Evolutionary conservation across 176 grass and related monocot species (phyloP).

Genomic region (Guadua angustifolia): DNA sequence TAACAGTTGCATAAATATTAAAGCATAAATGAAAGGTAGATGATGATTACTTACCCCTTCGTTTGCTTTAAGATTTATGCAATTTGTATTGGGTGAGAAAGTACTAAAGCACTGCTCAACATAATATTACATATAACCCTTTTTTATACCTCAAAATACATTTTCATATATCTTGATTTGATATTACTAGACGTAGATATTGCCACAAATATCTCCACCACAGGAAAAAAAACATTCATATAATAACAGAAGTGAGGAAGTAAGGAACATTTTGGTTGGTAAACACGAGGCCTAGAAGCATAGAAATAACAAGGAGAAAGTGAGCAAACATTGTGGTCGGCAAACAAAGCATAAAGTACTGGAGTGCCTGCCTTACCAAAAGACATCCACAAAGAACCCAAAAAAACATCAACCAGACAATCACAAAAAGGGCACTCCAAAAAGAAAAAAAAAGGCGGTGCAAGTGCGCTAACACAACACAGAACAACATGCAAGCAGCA

Average conservation of each 20-base stretch:
- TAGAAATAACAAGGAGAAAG: too few relatives aligned
- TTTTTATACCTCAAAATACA: not conserved
- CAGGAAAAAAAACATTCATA: not conserved
- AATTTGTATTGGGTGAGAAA: too few relatives aligned
- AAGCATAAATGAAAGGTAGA: too few relatives aligned
- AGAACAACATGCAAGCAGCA: not conserved
- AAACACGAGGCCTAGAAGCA: too few relatives aligned
- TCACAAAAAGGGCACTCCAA: slow-evolving; percentile 7
- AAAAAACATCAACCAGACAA: not conserved
- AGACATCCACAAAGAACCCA: not conserved
- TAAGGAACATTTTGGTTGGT: not conserved
- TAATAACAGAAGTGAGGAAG: not conserved
- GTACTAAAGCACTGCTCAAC: too few relatives aligned
- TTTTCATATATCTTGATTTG: not conserved
- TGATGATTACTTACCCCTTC: too few relatives aligned
- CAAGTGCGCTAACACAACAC: not conserved
- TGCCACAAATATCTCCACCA: not conserved
- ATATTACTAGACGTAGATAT: not conserved
- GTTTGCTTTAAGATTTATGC: too few relatives aligned
- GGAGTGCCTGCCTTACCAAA: not conserved
- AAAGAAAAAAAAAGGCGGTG: not conserved
- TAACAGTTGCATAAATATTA: too few relatives aligned
- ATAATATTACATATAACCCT: not conserved
- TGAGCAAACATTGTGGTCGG: too few relatives aligned
- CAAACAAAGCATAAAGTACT: not conserved